Conservation (phyloP, 2,329 filamentous ascomycete species). For the Colletotrichum musae region DNA sequence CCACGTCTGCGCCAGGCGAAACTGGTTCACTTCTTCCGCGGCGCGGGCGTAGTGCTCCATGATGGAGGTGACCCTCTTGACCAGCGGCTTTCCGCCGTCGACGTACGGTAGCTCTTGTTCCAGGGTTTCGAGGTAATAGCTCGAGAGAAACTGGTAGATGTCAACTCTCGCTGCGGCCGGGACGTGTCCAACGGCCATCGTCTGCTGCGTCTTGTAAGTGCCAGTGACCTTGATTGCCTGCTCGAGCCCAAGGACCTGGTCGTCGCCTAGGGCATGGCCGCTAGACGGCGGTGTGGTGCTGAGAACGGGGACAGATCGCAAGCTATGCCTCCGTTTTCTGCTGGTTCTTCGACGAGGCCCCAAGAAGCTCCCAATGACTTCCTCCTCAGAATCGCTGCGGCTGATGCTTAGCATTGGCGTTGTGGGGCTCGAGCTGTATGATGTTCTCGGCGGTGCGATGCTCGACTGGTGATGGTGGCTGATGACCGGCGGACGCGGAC, state of each 20-base stretch:
- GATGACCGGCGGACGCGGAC: constrained; percentile 58
- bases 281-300: constrained; percentile 70
- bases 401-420: constrained; percentile 68
- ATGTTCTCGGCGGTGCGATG: constrained; percentile 53
- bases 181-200: constrained; percentile 73
- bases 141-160: constrained; percentile 70
- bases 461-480: constrained; percentile 51
- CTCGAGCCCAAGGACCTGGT: constrained; percentile 67
- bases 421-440: constrained; percentile 64
- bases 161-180: constrained; percentile 66
- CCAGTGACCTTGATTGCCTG: constrained; percentile 72
- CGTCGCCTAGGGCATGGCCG: constrained; percentile 53
- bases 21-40: constrained; percentile 70
- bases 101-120: constrained; percentile 62
- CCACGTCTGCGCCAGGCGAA: constrained; percentile 76
- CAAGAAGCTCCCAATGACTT: constrained; percentile 73
- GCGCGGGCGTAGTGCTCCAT: constrained; percentile 70
- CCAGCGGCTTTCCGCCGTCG: constrained; percentile 55
- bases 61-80: constrained; percentile 64
- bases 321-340: constrained; percentile 60
- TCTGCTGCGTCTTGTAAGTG: constrained; percentile 71
- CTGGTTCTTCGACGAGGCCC: constrained; percentile 59
- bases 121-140: constrained; percentile 69
- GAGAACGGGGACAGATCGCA: constrained; percentile 48
- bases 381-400: constrained; percentile 76